Evolutionary conservation across 257 asterid genomes (phyloP), one percentile per base, ranked within the genome.

Genomic region (Jasminum sambac): DNA sequence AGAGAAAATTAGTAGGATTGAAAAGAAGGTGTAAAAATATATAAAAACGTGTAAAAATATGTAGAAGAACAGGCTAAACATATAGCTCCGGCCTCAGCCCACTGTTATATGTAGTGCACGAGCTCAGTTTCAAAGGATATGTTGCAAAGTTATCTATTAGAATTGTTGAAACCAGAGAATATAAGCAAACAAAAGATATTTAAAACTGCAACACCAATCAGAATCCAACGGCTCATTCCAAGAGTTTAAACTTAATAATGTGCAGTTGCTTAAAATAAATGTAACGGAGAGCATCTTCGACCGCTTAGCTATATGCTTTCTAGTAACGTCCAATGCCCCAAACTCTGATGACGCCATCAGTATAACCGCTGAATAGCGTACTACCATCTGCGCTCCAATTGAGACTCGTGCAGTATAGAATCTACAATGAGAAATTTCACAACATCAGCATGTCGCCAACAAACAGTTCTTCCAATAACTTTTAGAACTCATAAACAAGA

Each of bases 351-450:
- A 90, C 89, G 19, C 98, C 98, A 16, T 92, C 98, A 0, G 98
- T 92, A 71, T 90, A 92, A 16, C 98, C 98, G 23, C 98, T 92
- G 85, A 83, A 92, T 17, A 92, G 95, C 14, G 96, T 92, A 84
- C 93, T 87, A 63, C 98, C 98, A 77, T 92, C 98, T 0, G 88
- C 88, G 68, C 95, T 90, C 98, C 98, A 92, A 84, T 46, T 84
- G 77, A 92, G 84, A 77, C 98, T 71, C 78, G 98, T 92, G 84
- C 98, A 92, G 83, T 85, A 87, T n/a, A 83, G 82, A 40, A 90
- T 73, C 98, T 92, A 78, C 77, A 78, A 63, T 40, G 38, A 26
- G 50, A 25, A 26, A 66, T 55, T 55, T 55, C 62, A 21, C 14
- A 21, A 7, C 6, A 9, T 55, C 34, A 55, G 62, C 10, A 21